A percentile compares a stretch with the other conserved stretches of the same genome.
These are phyloP conservation scores for Avena atlantica DNA, from an alignment of 176 grass and related monocot species.

Conservation along the genomic window DNA sequence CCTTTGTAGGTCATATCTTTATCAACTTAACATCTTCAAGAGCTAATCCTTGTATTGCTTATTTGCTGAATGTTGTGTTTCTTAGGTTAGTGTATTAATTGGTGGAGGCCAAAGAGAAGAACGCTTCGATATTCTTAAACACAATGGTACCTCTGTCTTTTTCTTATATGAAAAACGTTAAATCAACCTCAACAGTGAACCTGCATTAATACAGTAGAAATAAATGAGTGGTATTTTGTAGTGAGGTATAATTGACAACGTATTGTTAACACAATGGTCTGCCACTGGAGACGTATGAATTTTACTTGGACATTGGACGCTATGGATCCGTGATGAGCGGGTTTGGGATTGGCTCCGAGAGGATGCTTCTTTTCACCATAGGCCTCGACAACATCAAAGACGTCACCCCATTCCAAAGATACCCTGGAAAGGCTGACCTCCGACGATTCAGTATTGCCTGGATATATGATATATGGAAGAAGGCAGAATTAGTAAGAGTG, in stretches of 20 bases:
- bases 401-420: conserved; percentile 83
- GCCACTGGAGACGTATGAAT: no score
- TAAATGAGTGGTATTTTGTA: no score
- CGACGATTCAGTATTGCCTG: conserved; percentile 25
- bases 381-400: conserved; percentile 89
- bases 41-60: no score
- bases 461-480: no score
- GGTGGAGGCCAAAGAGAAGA: conserved; percentile 98
- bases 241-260: no score
- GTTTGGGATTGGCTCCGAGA: conserved; percentile 80
- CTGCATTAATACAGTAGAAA: no score
- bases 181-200: no score
- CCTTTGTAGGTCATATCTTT: no score
- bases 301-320: conserved; percentile 61
- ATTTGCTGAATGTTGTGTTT: conserved; percentile 4
- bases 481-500: no score
- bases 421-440: conserved; percentile 79
- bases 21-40: no score
- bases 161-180: no score
- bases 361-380: conserved; percentile 90
- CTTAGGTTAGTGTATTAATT: conserved; percentile 85
- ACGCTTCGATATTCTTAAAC: conserved; percentile 66
- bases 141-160: not conserved
- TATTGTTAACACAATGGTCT: no score
- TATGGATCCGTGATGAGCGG: conserved; percentile 75